Evolutionary conservation across 2,329 filamentous ascomycete species (phyloP).

Genomic region (Aspergillus arachidicola): DNA sequence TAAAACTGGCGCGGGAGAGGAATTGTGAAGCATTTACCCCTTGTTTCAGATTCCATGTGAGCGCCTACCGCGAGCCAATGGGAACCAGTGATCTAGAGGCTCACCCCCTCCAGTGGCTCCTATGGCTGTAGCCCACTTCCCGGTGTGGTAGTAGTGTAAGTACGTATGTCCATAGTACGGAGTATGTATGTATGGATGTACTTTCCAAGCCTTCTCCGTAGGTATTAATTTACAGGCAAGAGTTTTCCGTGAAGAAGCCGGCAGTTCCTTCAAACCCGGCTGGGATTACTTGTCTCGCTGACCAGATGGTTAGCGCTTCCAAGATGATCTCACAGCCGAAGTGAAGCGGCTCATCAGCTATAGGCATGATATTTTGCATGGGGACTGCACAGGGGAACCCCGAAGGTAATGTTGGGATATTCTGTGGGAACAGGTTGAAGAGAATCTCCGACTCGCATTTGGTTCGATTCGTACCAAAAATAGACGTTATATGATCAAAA

Average conservation of each 20-base stretch:
- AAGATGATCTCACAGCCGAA: not conserved
- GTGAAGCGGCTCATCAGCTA: not conserved
- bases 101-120: slow-evolving; percentile 11
- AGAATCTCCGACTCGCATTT: not conserved
- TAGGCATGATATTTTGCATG: not conserved
- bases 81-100: slow-evolving; percentile 9
- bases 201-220: not conserved
- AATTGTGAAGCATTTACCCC: slow-evolving; percentile 37
- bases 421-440: not conserved
- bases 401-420: not conserved
- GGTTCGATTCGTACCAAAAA: not conserved
- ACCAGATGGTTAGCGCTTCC: not conserved
- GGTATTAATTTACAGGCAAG: not conserved
- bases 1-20: slow-evolving; percentile 39
- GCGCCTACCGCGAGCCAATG: slow-evolving; percentile 36
- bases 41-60: slow-evolving; percentile 36
- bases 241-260: slow-evolving; percentile 1
- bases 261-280: not conserved
- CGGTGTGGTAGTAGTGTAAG: not conserved
- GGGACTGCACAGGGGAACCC: not conserved
- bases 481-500: not conserved
- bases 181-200: not conserved
- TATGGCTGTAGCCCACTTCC: slow-evolving; percentile 12
- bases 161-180: not conserved
- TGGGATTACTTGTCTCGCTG: not conserved